Evolutionary conservation across 495 filamentous ascomycete species (phyloP).

Genomic region (Apiosordaria backusii): DNA sequence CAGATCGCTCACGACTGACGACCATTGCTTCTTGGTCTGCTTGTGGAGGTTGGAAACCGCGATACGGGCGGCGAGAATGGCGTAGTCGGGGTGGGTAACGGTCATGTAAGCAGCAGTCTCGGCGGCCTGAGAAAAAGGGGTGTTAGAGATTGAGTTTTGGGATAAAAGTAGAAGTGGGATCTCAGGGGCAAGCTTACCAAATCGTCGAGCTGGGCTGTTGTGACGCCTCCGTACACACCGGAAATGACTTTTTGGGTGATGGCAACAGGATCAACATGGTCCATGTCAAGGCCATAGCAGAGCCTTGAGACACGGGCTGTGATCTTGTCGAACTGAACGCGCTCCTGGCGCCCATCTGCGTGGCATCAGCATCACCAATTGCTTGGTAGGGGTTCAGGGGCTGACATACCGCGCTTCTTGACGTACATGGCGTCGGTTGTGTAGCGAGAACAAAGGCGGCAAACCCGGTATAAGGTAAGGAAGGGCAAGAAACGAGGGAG

Average conservation of each 20-base stretch:
- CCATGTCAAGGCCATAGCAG: constrained; percentile 93
- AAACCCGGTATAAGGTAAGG: background rate
- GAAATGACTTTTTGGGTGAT: constrained; percentile 99
- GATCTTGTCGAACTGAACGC: constrained; percentile 99
- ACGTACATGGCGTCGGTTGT: constrained; percentile 50
- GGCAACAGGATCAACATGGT: constrained; percentile 95
- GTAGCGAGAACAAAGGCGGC: constrained; percentile 2
- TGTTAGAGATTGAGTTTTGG: constrained; percentile 16
- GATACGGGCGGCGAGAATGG: constrained; percentile 96
- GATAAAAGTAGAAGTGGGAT: background rate
- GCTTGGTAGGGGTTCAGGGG: background rate
- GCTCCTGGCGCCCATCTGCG: constrained; percentile 97
- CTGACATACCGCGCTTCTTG: constrained; percentile 55
- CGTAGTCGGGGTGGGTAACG: constrained; percentile 97
- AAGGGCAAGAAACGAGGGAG: background rate
- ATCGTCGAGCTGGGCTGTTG: constrained; percentile 92
- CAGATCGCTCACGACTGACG: constrained; percentile 84
- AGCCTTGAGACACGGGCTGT: constrained; percentile 95
- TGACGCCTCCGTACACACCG: constrained; percentile 97
- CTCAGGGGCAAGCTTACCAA: constrained; percentile 58
- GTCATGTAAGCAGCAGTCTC: constrained; percentile 99
- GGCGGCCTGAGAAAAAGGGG: constrained; percentile 62
- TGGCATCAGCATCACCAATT: constrained; percentile 22
- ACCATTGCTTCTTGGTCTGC: constrained; percentile 99
- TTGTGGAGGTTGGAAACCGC: constrained; percentile 99